Conservation (phyloP, 164 flowering plant species). For the Amborella trichopoda region DNA sequence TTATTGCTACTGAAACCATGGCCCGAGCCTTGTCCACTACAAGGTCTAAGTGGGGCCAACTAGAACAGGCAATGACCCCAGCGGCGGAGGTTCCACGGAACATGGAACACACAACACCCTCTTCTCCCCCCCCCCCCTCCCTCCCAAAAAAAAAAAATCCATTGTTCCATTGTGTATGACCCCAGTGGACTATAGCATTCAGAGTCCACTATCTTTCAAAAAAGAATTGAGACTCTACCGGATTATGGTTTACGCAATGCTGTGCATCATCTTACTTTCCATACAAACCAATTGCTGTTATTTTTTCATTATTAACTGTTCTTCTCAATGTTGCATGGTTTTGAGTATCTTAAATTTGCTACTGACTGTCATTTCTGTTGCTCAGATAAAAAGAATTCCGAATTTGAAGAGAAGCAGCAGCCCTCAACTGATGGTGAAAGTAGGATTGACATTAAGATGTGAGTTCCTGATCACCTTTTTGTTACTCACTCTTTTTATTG, state of each 20-base stretch:
- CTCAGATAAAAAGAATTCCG: constrained; percentile 33
- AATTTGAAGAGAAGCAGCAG: constrained; percentile 33
- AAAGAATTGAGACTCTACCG: too few relatives aligned
- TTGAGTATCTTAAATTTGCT: neutral
- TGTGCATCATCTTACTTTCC: neutral
- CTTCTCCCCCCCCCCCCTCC: too few relatives aligned
- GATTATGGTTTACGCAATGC: too few relatives aligned
- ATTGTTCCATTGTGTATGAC: neutral
- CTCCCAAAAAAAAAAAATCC: neutral
- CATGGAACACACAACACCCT: too few relatives aligned
- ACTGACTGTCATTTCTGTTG: neutral
- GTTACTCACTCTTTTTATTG: too few relatives aligned
- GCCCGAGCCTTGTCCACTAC: too few relatives aligned
- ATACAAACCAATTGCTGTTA: neutral
- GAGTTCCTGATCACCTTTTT: neutral
- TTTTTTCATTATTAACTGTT: neutral
- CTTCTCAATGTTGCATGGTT: neutral
- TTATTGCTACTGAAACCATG: too few relatives aligned
- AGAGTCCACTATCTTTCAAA: too few relatives aligned
- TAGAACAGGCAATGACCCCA: too few relatives aligned
- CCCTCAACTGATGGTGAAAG: constrained; percentile 16
- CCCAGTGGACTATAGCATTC: neutral
- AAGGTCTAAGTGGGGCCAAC: too few relatives aligned
- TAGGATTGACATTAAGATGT: constrained; percentile 36
- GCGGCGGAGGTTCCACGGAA: too few relatives aligned